phyloP scores from a whole-genome alignment of 176 grass and related monocot genomes.

The Tillandsia fasciculata region DNA sequence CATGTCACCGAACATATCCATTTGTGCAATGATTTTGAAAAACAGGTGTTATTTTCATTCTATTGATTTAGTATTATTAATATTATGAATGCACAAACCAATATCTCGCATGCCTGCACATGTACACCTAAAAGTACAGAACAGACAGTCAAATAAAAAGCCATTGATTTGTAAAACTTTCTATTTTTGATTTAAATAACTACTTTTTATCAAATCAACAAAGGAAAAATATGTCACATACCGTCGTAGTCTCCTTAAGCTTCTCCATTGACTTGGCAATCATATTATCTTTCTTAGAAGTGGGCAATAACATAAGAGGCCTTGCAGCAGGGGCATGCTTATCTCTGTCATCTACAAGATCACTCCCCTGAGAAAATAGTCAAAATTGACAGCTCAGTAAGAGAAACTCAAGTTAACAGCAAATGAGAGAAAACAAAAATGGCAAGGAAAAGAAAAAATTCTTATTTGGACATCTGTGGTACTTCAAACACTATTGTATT shows the following conservation, averaged over 20 bases:
- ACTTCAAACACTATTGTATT: too few relatives aligned
- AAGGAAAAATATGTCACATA: conserved; percentile 28
- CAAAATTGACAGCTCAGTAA: neutral
- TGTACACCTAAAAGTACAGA: too few relatives aligned
- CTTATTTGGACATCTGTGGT: too few relatives aligned
- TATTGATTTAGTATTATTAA: neutral
- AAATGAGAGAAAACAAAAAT: neutral
- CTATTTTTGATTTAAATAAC: neutral
- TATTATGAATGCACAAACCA: neutral
- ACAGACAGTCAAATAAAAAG: neutral
- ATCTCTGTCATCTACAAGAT: conserved; percentile 29
- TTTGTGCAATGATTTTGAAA: neutral
- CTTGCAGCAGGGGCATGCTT: conserved; percentile 14
- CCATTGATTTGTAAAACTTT: neutral
- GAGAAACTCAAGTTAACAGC: neutral
- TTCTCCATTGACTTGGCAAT: conserved; percentile 89
- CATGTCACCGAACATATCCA: neutral
- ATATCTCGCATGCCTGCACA: neutral
- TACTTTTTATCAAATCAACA: neutral
- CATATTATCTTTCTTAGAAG: conserved; percentile 62
- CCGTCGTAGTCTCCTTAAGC: conserved; percentile 81
- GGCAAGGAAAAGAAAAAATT: too few relatives aligned
- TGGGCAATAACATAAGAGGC: conserved; percentile 17
- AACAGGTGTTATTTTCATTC: neutral
- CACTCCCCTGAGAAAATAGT: conserved; percentile 32